Evolutionary conservation across 108 stramenopile genomes (phyloP), one percentile per base, ranked within the genome.

Genomic region (Mediolabrus comicus): DNA sequence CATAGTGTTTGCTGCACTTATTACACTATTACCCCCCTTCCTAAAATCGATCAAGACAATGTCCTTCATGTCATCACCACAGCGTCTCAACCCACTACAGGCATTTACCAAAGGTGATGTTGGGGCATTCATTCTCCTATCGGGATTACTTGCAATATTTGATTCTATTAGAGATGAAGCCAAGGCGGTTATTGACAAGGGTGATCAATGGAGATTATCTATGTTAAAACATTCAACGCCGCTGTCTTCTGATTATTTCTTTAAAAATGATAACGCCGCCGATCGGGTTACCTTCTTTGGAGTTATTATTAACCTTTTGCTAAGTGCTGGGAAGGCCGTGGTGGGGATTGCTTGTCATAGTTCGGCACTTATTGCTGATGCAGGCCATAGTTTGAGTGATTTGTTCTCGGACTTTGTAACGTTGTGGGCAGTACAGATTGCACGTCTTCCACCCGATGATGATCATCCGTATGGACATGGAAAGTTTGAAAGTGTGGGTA

Each of bases 381-480:
- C 97, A 0, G 97, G 96, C 3, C 98, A 99, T 83, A 93, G 92
- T 2, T 58, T 96, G 25, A 84, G 81, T 30, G 98, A 99, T 80
- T 72, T 99, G 32, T 78, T 96, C 36, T 83, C 80, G 30, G 98
- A 99, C 71, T 92, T 96, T 59, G 91, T 99, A 14, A 98, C 98
- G 12, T 66, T 99, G 12, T 95, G 91, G 86, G 93, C 93, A 11
- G 90, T 97, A 12, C 87, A 88, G 53, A 65, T 95, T 22, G 93
- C 82, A 8, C 81, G 93, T 4, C 66, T 95, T n/a, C 93, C 93
- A 16, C 87, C 93, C 12, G 91, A 92, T 68, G 91, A 90, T 46
- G 91, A 92, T 83, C 98, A 98, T 70, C 98, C 97, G 1, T 98
- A 96, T 67, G 98, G 98, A 9, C 97, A 99, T 71, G 97, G 92